A percentile compares a stretch with the other conserved stretches of the same genome.
phyloP scores from a whole-genome alignment of 129 eudicot genomes.

The Oenanthe sinensis region DNA sequence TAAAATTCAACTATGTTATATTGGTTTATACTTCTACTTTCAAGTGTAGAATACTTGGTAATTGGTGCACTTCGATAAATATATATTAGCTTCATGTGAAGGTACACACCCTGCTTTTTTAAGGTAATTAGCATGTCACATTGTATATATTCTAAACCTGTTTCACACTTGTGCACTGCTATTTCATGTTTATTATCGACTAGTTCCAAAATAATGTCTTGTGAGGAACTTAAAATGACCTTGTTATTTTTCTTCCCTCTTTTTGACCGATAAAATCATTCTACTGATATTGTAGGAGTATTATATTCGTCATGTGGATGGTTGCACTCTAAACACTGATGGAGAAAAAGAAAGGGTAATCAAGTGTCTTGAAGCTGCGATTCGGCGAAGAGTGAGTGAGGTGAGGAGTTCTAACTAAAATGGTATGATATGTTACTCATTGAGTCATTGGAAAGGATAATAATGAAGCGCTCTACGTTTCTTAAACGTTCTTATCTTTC shows the following conservation, averaged over 20 bases:
- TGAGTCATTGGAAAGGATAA: not conserved
- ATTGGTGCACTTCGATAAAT: not conserved
- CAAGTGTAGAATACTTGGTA: not conserved
- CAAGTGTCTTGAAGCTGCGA: constrained; percentile 89
- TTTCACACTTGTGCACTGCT: not conserved
- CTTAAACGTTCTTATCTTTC: not conserved
- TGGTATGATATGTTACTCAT: not conserved
- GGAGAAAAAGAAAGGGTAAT: constrained; percentile 79
- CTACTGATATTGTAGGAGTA: constrained; percentile 50
- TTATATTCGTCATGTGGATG: constrained; percentile 73
- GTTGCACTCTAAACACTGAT: constrained; percentile 56
- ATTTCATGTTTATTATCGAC: not conserved
- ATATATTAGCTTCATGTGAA: not conserved
- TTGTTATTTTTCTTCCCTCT: not conserved
- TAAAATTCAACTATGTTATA: not conserved
- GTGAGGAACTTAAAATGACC: not conserved
- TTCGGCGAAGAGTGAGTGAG: constrained; percentile 80
- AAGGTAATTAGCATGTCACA: not conserved
- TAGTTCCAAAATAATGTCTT: not conserved
- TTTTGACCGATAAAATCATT: not conserved
- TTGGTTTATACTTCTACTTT: not conserved
- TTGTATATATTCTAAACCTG: not conserved
- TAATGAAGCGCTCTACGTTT: not conserved
- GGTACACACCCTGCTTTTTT: not conserved
- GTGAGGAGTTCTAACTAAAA: constrained; percentile 20